Percentiles rank a stretch among this genome's conserved stretches.
Evolutionary conservation across 2,329 filamentous ascomycete species (phyloP).

Genomic region (Aureobasidium sp.): DNA sequence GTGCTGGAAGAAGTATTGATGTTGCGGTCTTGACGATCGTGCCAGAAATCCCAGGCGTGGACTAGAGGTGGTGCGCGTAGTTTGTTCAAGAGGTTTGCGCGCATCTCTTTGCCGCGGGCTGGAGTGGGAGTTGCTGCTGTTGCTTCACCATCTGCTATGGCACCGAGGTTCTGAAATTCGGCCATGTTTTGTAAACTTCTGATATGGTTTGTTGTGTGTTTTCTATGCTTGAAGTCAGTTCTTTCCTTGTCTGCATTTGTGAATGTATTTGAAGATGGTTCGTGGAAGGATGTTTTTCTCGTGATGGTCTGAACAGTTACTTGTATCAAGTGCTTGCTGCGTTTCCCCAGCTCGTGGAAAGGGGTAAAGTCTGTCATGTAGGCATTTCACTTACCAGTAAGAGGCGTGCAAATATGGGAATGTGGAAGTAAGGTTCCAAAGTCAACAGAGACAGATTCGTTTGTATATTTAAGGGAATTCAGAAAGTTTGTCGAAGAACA

Average conservation of each 20-base stretch:
- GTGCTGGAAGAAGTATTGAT: no score
- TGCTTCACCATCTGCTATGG: conserved; percentile 40
- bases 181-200: neutral
- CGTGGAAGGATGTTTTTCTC: no score
- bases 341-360: no score
- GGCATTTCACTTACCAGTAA: neutral
- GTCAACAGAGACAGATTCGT: neutral
- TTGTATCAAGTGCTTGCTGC: neutral
- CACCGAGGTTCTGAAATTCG: conserved; percentile 17
- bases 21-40: conserved; percentile 35
- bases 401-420: neutral
- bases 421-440: neutral
- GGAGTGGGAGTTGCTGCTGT: conserved; percentile 57
- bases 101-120: conserved; percentile 70
- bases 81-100: conserved; percentile 32
- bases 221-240: neutral
- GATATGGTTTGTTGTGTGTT: neutral
- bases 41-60: conserved; percentile 46
- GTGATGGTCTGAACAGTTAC: neutral
- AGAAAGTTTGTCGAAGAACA: neutral
- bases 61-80: conserved; percentile 40
- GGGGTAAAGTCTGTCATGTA: neutral
- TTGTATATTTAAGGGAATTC: neutral
- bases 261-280: no score
- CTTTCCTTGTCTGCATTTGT: neutral